Percentiles rank a stretch among this genome's conserved stretches.
Evolutionary conservation across 352 stramenopile species (phyloP).

Genomic region (Blastocystis sp.): DNA sequence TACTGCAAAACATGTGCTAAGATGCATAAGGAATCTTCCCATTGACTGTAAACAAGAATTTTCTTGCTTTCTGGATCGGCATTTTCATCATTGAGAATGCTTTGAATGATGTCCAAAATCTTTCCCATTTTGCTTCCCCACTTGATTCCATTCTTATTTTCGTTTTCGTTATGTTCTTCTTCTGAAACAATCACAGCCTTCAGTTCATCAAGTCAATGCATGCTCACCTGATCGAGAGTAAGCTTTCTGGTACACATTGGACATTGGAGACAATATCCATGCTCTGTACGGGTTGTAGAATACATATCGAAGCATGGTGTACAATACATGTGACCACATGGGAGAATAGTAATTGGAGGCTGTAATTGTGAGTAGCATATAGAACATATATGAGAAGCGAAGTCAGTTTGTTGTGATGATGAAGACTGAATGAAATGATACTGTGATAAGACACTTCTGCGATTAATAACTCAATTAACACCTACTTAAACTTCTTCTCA

Average conservation of each 20-base stretch:
- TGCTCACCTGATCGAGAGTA: background rate
- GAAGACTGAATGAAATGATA: background rate
- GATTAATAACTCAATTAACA: background rate
- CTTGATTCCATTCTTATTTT: background rate
- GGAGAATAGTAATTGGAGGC: background rate
- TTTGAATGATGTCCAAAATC: constrained; percentile 21
- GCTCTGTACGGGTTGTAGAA: background rate
- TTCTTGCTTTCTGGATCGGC: background rate
- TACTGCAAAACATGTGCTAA: constrained; percentile 16
- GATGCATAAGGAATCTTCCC: constrained; percentile 3
- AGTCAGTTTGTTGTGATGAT: constrained; percentile 1
- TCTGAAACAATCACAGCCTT: constrained; percentile 29
- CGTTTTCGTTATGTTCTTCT: background rate
- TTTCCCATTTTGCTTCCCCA: constrained; percentile 38
- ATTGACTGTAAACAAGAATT: constrained; percentile 63
- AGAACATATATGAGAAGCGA: background rate
- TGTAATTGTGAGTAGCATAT: constrained; percentile 3
- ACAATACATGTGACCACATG: constrained; percentile 38
- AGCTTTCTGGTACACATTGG: background rate
- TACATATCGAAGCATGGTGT: background rate
- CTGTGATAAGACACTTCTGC: background rate
- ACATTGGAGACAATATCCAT: background rate
- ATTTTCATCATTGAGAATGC: background rate
- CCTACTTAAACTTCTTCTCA: background rate
- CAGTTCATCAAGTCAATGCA: background rate